These are phyloP conservation scores for Dictyostelium capitatum DNA, from an alignment of 78 protist species.

Conservation along the genomic window DNA sequence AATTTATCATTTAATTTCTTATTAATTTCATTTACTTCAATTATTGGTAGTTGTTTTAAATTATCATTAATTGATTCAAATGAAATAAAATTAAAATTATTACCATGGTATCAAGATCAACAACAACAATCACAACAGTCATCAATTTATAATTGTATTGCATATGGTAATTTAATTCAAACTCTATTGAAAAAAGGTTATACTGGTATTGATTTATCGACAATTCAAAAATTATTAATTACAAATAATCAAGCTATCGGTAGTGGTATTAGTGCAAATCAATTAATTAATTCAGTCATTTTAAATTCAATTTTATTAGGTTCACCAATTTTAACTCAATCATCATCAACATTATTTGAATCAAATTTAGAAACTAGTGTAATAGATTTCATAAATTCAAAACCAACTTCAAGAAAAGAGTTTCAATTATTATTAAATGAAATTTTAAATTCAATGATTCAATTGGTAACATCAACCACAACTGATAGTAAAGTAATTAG, in stretches of 20 bases:
- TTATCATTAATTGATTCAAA: neutral
- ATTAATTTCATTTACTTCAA: neutral
- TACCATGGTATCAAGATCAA: neutral
- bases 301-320: constrained; percentile 22
- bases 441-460: neutral
- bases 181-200: neutral
- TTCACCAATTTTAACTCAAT: constrained; percentile 36
- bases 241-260: neutral
- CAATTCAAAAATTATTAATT: neutral
- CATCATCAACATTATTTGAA: neutral
- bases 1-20: neutral
- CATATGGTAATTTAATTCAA: constrained; percentile 18
- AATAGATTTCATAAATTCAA: constrained; percentile 37
- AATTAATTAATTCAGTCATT: neutral
- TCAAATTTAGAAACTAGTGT: neutral
- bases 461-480: neutral
- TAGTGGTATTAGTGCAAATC: neutral
- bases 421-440: constrained; percentile 29
- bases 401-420: constrained; percentile 42
- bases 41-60: constrained; percentile 29
- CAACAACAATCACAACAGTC: neutral
- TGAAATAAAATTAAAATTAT: neutral
- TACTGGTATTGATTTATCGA: neutral
- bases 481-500: constrained; percentile 38
- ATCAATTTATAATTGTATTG: constrained; percentile 27